Conservation (phyloP, 2,329 filamentous ascomycete species). For the Mycosphaerella sp. region DNA sequence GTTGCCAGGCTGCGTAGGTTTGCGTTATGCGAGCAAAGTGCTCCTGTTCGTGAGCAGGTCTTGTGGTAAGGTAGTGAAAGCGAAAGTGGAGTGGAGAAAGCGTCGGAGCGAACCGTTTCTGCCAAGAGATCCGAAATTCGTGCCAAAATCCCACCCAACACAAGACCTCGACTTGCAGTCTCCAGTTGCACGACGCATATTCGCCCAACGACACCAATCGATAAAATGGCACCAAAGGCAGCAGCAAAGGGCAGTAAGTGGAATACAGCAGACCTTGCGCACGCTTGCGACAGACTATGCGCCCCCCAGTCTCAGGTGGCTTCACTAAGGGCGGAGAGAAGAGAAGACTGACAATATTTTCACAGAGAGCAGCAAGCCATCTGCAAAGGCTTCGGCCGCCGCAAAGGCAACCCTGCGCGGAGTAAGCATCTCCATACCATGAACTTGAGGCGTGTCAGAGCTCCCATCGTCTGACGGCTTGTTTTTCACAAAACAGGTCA, state of each 20-base stretch:
- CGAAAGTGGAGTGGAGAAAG: neutral
- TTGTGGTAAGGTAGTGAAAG: neutral
- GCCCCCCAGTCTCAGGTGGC: constrained; percentile 1
- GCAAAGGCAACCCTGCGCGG: constrained; percentile 95
- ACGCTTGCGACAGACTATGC: constrained; percentile 1
- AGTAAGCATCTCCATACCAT: constrained; percentile 56
- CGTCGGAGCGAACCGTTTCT: neutral
- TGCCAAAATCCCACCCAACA: neutral
- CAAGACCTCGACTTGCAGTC: constrained; percentile 3
- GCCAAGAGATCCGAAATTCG: neutral
- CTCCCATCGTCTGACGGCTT: constrained; percentile 48
- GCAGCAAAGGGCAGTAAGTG: constrained; percentile 22
- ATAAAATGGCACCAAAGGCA: constrained; percentile 32
- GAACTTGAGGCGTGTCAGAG: constrained; percentile 46
- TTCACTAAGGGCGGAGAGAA: neutral
- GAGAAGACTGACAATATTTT: constrained; percentile 28
- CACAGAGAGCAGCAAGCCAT: constrained; percentile 54
- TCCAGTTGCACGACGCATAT: constrained; percentile 19
- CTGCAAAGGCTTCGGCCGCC: constrained; percentile 76
- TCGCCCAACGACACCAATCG: constrained; percentile 16
- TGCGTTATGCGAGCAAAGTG: too few species aligned
- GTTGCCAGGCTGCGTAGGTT: too few species aligned
- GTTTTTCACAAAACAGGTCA: constrained; percentile 49
- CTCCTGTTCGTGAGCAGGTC: neutral
- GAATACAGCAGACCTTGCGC: constrained; percentile 2